These are phyloP conservation scores for Pseudozyma sp. DNA, from an alignment of 1,284 basidiomycete genomes.

Conservation along the genomic window DNA sequence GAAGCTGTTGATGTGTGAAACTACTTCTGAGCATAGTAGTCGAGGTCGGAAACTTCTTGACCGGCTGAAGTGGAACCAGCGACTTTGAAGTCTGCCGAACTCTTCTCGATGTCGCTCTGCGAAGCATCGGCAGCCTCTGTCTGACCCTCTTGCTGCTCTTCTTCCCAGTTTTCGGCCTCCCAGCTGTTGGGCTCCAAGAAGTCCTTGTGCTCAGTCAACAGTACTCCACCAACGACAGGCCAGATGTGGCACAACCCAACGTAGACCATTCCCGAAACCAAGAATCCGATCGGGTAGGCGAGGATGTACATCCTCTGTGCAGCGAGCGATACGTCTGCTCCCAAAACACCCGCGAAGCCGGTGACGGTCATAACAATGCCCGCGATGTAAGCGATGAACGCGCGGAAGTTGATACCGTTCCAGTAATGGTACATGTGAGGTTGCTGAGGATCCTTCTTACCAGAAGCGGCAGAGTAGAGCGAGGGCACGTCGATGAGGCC, in stretches of 20 bases:
- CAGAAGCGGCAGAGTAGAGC: conserved; percentile 74
- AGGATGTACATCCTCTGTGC: conserved; percentile 68
- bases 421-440: conserved; percentile 78
- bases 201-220: conserved; percentile 21
- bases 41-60: conserved; percentile 19
- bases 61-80: background rate
- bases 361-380: conserved; percentile 86
- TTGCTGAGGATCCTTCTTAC: conserved; percentile 12
- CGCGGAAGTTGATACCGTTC: conserved; percentile 75
- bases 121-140: too few relatives aligned
- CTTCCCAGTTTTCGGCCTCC: conserved; percentile 47
- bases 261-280: conserved; percentile 64
- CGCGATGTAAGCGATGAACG: conserved; percentile 78
- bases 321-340: conserved; percentile 56
- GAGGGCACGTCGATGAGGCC: conserved; percentile 80
- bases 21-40: conserved; percentile 49
- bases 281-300: conserved; percentile 68
- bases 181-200: conserved; percentile 51
- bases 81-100: conserved; percentile 17
- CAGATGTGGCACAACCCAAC: conserved; percentile 52
- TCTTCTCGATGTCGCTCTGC: conserved; percentile 31
- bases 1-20: too few relatives aligned
- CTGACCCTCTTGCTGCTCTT: background rate
- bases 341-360: conserved; percentile 74
- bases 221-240: conserved; percentile 32